phyloP scores from a whole-genome alignment of 1,284 basidiomycete genomes.

The Rhodotorula mucilaginosa region DNA sequence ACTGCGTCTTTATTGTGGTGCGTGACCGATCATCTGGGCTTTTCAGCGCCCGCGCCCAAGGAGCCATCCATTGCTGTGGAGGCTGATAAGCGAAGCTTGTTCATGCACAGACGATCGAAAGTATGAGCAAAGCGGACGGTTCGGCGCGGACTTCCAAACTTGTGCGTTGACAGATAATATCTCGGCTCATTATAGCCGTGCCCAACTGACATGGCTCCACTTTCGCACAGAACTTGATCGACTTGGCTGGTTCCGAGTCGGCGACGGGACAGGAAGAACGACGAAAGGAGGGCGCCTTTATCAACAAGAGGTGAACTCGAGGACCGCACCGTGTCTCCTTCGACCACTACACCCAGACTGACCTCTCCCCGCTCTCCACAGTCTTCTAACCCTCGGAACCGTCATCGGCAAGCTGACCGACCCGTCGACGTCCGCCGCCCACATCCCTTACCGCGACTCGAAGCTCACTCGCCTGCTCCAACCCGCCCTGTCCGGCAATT shows the following conservation, averaged over 20 bases:
- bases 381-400: constrained; percentile 48
- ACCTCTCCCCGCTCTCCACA: constrained; percentile 39
- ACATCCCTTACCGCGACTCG: constrained; percentile 59
- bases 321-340: not conserved
- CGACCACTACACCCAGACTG: not conserved
- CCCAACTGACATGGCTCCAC: not conserved
- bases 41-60: constrained; percentile 22
- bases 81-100: too few species aligned
- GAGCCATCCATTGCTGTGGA: too few species aligned
- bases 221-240: constrained; percentile 54
- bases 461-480: constrained; percentile 56
- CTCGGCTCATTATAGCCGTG: not conserved
- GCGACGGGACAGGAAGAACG: constrained; percentile 56
- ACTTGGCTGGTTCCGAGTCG: constrained; percentile 59
- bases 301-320: constrained; percentile 54
- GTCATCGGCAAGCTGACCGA: constrained; percentile 60
- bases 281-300: constrained; percentile 58
- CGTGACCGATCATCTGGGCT: constrained; percentile 38
- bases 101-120: constrained; percentile 46
- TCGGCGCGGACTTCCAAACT: constrained; percentile 23
- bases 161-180: constrained; percentile 3
- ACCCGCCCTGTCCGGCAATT: constrained; percentile 58
- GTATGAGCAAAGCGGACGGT: constrained; percentile 31
- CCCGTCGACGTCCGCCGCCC: constrained; percentile 40
- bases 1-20: constrained; percentile 58